Base-by-base conservation (phyloP, 225 moss, liverwort and hornwort genomes). In the Takakia lepidozioides region DNA sequence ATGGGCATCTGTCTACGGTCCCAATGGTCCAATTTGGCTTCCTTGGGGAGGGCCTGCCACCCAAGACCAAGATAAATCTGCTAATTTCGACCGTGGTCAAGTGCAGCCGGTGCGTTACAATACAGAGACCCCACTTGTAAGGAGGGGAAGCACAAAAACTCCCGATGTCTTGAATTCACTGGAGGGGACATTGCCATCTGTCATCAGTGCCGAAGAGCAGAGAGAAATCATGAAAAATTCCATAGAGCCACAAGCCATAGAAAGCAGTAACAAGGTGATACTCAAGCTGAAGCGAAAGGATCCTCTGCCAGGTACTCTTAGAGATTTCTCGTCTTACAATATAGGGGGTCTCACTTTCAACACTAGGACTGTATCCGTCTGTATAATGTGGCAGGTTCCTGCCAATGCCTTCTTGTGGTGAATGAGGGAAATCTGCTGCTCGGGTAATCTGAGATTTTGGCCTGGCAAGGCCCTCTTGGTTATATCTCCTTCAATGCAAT, bases 231-330 rank as follows among this genome's bases (percentile, higher is more conserved):
- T 25, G 30, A 63, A 24, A 43, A 28, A 63, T n/a, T 48, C 55
- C 62, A 37, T 10, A 57, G 57, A 64, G 43, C 48, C n/a, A n/a
- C n/a, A n/a, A n/a, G n/a, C n/a, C 11, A 32, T 54, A 46, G 49
- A 46, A 35, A 71, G 61, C 16, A 64, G 62, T 11, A 64, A 60
- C 35, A 76, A 76, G 56, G 45, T 60, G 2, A 64, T 71, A 23
- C 64, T 76, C 47, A 63, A 59, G 38, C 60, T 76, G 8, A 76
- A 76, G 54, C 46, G 43, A 45, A 76, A 72, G 49, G 46, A 57
- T 45, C 53, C 49, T 25, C 53, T 67, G 37, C 59, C 49, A 76
- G 57, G 67, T 76, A 3, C 4, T 14, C 60, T 14, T 72, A 56
- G 36, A 45, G 29, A 32, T 32, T 11, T 20, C 19, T 50, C 20